These are phyloP conservation scores for Apodospora peruviana DNA, from an alignment of 495 filamentous ascomycete genomes.

Conservation along the genomic window DNA sequence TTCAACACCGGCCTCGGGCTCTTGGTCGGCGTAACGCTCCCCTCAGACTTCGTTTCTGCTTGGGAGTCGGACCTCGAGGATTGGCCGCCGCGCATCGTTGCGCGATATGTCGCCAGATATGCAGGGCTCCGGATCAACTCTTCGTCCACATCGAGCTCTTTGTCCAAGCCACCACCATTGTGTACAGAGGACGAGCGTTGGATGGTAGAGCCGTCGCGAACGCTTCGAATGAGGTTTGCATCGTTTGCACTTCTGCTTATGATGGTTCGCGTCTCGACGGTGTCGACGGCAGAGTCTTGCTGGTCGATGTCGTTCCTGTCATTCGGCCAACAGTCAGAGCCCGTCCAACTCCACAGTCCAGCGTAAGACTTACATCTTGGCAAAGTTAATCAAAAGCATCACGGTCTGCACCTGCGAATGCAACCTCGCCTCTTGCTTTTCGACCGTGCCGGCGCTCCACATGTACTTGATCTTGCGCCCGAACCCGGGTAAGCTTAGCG, in stretches of 20 bases:
- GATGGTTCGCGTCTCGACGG: not conserved
- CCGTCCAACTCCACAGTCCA: not conserved
- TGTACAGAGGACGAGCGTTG: not conserved
- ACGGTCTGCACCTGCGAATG: slow-evolving; percentile 1
- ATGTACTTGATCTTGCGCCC: not conserved
- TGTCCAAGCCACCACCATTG: not conserved
- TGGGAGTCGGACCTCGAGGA: too few species aligned
- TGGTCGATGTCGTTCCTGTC: not conserved
- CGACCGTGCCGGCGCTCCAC: not conserved
- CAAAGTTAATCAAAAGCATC: not conserved
- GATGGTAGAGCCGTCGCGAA: not conserved
- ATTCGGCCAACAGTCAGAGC: not conserved
- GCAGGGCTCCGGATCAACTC: not conserved
- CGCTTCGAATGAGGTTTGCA: not conserved
- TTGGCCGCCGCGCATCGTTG: not conserved
- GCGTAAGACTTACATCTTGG: not conserved
- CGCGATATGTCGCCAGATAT: not conserved
- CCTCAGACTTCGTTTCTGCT: not conserved
- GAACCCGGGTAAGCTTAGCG: not conserved
- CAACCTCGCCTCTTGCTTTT: not conserved
- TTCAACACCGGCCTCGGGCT: too few species aligned
- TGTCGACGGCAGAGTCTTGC: not conserved
- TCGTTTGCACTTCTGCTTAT: not conserved
- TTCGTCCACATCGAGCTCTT: not conserved
- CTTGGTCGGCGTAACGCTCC: not conserved